Conservation (phyloP, 495 filamentous ascomycete genomes). For the Neurospora sp. region DNA sequence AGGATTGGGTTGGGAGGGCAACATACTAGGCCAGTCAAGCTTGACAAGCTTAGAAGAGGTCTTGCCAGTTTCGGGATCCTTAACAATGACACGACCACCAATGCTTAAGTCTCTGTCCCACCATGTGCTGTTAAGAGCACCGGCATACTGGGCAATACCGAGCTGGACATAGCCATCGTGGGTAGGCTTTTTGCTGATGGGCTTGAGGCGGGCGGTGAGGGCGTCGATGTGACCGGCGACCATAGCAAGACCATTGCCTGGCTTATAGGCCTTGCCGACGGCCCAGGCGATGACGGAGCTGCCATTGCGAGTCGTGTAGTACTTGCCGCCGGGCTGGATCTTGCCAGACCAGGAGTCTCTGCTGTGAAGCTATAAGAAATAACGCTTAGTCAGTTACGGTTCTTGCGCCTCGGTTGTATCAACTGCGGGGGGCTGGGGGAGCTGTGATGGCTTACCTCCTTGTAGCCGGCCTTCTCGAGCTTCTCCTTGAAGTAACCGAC, state of each 20-base stretch:
- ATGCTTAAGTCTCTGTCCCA: constrained; percentile 91
- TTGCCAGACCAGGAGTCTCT: constrained; percentile 68
- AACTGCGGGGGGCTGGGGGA: background rate
- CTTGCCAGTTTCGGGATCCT: constrained; percentile 62
- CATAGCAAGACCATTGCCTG: constrained; percentile 72
- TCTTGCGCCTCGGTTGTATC: background rate
- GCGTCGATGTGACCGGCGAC: constrained; percentile 91
- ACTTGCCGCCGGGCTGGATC: constrained; percentile 72
- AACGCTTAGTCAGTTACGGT: background rate
- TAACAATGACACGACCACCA: constrained; percentile 79
- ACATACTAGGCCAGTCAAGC: constrained; percentile 69
- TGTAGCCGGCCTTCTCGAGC: constrained; percentile 61
- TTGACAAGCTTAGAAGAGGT: constrained; percentile 77
- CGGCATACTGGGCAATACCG: constrained; percentile 87
- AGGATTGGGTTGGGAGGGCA: background rate
- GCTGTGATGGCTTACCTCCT: constrained; percentile 32
- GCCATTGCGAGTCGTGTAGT: constrained; percentile 78
- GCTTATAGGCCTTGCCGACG: constrained; percentile 69
- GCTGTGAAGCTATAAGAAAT: constrained; percentile 52
- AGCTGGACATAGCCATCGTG: constrained; percentile 83
- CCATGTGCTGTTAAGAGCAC: constrained; percentile 77
- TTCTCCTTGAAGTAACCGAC: constrained; percentile 65
- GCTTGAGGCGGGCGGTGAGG: constrained; percentile 80
- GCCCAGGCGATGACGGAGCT: constrained; percentile 81
- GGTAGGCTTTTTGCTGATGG: constrained; percentile 67